These are phyloP conservation scores for Monosporozyma siamensis DNA, from an alignment of 805 yeast species.

Conservation along the genomic window DNA sequence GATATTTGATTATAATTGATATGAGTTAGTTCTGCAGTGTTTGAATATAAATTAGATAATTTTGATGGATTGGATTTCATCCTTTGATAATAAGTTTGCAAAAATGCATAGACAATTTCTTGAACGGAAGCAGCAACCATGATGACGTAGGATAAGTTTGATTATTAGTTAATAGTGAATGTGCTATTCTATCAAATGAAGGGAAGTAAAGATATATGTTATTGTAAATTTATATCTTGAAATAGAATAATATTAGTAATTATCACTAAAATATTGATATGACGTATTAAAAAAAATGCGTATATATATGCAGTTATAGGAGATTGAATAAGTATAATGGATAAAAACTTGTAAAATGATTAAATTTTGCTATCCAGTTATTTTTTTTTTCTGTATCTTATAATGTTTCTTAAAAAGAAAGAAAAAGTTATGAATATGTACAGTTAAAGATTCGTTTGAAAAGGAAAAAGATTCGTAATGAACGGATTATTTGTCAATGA, in stretches of 20 bases:
- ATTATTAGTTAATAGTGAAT: no score
- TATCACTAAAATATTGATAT: no score
- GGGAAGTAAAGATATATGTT: no score
- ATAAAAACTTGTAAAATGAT: no score
- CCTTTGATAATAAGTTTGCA: conserved; percentile 40
- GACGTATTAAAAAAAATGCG: no score
- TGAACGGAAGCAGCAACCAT: conserved; percentile 24
- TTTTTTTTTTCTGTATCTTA: no score
- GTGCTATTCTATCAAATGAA: no score
- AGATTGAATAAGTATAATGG: no score
- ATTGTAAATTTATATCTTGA: no score
- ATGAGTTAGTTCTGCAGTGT: conserved; percentile 37
- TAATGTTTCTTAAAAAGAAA: not conserved
- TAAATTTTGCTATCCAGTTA: no score
- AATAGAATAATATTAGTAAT: no score
- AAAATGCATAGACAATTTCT: conserved; percentile 41
- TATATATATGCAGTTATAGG: no score
- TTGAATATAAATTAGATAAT: conserved; percentile 35
- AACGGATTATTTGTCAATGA: not conserved
- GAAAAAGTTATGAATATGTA: not conserved
- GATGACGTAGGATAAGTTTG: not conserved
- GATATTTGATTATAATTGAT: conserved; percentile 27
- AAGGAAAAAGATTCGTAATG: not conserved
- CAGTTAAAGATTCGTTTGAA: not conserved
- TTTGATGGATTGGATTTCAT: conserved; percentile 37